phyloP scores from a whole-genome alignment of 805 yeast species.

The Cyberlindnera americana region DNA sequence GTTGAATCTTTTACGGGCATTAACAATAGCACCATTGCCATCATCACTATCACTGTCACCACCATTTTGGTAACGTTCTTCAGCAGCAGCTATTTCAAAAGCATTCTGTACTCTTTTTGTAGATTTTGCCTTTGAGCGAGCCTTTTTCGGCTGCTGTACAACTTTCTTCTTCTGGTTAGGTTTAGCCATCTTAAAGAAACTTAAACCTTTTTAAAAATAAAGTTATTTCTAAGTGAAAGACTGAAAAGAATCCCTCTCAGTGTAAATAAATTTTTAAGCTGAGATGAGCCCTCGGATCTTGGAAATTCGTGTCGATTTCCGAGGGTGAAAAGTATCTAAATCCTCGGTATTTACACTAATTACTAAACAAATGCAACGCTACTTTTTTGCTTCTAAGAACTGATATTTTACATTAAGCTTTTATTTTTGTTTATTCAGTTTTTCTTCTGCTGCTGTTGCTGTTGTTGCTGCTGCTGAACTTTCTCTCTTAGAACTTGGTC shows the following conservation, averaged over 20 bases:
- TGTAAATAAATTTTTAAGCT: too few species aligned
- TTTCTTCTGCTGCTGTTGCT: too few species aligned
- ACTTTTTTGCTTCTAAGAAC: too few species aligned
- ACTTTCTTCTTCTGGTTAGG: neutral
- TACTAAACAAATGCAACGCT: too few species aligned
- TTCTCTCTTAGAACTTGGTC: conserved; percentile 55
- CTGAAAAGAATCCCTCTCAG: too few species aligned
- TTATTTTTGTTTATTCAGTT: too few species aligned
- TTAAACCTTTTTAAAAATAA: too few species aligned
- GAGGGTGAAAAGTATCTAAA: too few species aligned
- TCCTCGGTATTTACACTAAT: too few species aligned
- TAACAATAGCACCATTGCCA: conserved; percentile 36
- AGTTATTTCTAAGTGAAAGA: too few species aligned
- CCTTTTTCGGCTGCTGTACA: conserved; percentile 6
- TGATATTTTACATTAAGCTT: too few species aligned
- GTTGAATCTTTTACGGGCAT: conserved; percentile 29
- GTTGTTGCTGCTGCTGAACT: conserved; percentile 32
- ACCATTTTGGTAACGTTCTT: conserved; percentile 16
- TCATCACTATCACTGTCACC: conserved; percentile 30
- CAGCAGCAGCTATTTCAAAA: conserved; percentile 40
- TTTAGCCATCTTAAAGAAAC: neutral
- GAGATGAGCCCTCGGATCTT: conserved; percentile 11
- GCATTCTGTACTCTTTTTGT: conserved; percentile 45
- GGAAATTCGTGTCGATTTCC: neutral
- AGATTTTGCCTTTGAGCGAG: conserved; percentile 25